Conservation (phyloP, 2,329 filamentous ascomycete species). For the Sporothrix sp. region DNA sequence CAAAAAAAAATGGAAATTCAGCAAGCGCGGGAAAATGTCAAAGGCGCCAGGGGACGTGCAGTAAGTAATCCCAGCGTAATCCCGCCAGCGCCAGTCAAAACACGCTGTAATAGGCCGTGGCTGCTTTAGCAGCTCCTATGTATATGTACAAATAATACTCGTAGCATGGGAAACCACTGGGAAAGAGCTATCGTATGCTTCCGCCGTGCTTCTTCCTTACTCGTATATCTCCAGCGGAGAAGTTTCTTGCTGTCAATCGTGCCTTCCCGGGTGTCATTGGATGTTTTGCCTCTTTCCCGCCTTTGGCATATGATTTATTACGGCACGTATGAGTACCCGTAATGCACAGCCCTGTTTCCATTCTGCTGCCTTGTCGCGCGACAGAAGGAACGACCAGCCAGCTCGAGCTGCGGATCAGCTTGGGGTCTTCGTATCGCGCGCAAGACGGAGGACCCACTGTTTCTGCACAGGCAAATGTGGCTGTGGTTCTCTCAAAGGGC, state of each 20-base stretch:
- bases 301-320: too few relatives aligned
- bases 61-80: conserved; percentile 3
- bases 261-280: neutral
- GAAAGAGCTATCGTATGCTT: too few relatives aligned
- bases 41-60: neutral
- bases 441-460: neutral
- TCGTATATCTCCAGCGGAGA: neutral
- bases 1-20: conserved; percentile 7
- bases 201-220: neutral
- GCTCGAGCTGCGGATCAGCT: neutral
- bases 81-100: neutral
- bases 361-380: conserved; percentile 1
- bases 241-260: neutral
- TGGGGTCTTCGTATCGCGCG: neutral
- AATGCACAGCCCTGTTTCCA: neutral
- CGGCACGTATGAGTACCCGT: too few relatives aligned
- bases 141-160: too few relatives aligned
- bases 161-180: too few relatives aligned
- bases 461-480: neutral
- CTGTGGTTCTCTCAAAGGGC: neutral
- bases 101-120: neutral
- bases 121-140: too few relatives aligned
- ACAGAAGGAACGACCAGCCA: neutral
- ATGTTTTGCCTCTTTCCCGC: neutral
- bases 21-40: conserved; percentile 6